Conservation (phyloP, 306 rosid species). For the Quercus gilva region DNA sequence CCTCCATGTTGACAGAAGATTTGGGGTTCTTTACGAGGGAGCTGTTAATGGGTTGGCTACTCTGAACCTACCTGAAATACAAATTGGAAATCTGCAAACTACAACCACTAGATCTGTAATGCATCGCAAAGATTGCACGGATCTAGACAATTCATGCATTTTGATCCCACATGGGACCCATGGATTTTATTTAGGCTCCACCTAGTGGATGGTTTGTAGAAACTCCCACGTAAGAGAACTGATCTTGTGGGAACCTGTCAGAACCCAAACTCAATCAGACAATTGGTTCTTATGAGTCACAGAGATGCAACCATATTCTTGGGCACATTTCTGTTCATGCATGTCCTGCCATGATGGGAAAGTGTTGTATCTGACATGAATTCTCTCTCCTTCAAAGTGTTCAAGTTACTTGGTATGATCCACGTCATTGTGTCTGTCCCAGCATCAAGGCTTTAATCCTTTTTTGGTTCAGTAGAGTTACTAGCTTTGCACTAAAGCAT, state of each 20-base stretch:
- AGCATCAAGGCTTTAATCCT: neutral
- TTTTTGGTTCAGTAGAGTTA: slow-evolving; percentile 13
- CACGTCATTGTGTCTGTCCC: neutral
- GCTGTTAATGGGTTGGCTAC: neutral
- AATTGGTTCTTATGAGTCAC: neutral
- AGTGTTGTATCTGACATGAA: neutral
- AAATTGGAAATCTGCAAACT: neutral
- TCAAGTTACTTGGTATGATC: neutral
- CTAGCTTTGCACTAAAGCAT: slow-evolving; percentile 9
- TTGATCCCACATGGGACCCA: too few relatives aligned
- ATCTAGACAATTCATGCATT: neutral
- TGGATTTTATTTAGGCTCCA: neutral
- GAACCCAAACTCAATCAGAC: neutral
- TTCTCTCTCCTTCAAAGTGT: neutral
- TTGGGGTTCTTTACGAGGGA: neutral
- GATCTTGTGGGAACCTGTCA: neutral
- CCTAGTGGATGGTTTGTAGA: neutral
- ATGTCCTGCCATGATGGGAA: neutral
- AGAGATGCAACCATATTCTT: neutral
- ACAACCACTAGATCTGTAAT: too few relatives aligned
- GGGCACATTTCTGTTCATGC: neutral
- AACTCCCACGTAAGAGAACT: neutral
- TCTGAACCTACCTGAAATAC: neutral
- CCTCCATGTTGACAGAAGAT: neutral
- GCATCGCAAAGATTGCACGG: neutral